phyloP scores from a whole-genome alignment of 441 rosid genomes.

The Dalechampia spathulata region DNA sequence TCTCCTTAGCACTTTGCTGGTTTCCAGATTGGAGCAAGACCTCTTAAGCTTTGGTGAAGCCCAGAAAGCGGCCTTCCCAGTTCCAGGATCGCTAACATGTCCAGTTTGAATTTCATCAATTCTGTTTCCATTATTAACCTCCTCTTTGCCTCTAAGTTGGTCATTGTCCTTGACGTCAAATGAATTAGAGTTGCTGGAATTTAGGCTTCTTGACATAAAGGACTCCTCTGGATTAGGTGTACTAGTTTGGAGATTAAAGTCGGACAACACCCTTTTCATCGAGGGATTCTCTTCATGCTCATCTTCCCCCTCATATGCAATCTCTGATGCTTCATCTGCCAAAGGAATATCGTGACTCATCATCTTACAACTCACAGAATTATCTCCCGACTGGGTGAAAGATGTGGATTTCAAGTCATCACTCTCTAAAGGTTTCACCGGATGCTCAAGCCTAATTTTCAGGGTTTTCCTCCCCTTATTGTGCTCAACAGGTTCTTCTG shows the following conservation, averaged over 20 bases:
- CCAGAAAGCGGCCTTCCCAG: constrained; percentile 47
- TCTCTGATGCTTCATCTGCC: constrained; percentile 33
- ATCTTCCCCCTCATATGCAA: constrained; percentile 69
- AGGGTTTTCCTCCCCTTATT: constrained; percentile 28
- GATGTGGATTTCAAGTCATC: constrained; percentile 35
- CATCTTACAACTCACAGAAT: constrained; percentile 22
- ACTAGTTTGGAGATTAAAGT: constrained; percentile 41
- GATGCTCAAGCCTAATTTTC: constrained; percentile 48
- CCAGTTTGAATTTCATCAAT: constrained; percentile 37
- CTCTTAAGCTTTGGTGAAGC: constrained; percentile 67
- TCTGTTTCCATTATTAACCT: constrained; percentile 18
- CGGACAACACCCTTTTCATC: constrained; percentile 46
- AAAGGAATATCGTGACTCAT: constrained; percentile 26
- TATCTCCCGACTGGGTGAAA: constrained; percentile 22
- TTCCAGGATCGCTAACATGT: constrained; percentile 85
- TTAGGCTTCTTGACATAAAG: constrained; percentile 17
- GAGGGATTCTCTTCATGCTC: constrained; percentile 57
- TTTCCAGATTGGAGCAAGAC: constrained; percentile 79
- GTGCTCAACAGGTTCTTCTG: constrained; percentile 21
- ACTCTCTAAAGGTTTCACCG: constrained; percentile 45
- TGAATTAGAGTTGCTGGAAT: constrained; percentile 21
- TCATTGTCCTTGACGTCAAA: constrained; percentile 26
- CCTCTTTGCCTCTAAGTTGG: constrained; percentile 14
- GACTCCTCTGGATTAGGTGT: constrained; percentile 23
- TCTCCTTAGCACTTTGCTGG: constrained; percentile 31